phyloP scores from a whole-genome alignment of 208 protist species.

The Trypanosoma vivax region DNA sequence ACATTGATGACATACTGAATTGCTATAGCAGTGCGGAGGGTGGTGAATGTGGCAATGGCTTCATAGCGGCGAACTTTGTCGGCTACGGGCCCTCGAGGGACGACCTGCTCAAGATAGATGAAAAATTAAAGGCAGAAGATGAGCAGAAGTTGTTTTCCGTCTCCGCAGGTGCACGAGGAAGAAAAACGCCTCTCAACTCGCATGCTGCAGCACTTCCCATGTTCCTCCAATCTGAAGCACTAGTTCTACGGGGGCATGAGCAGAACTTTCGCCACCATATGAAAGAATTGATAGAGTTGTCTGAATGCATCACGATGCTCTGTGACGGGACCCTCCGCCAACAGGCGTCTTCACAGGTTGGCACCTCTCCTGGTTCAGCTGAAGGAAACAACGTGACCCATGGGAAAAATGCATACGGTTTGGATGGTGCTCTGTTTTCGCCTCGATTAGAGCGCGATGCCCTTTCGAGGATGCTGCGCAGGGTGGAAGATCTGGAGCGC shows the following conservation, averaged over 20 bases:
- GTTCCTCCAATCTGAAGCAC: conserved; percentile 62
- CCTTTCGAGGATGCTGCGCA: conserved; percentile 4
- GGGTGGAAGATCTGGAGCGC: conserved; percentile 15
- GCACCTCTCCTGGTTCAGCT: too few relatives aligned
- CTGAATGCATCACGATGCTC: conserved; percentile 39
- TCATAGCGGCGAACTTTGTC: too few relatives aligned
- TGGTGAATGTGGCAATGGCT: too few relatives aligned
- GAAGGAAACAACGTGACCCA: too few relatives aligned
- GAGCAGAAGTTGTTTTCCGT: too few relatives aligned
- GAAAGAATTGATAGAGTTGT: conserved; percentile 55
- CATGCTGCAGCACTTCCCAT: conserved; percentile 67
- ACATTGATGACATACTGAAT: conserved; percentile 6
- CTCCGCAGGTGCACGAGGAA: neutral
- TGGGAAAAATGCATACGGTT: too few relatives aligned
- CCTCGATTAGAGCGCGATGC: conserved; percentile 6
- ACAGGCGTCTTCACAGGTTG: too few relatives aligned
- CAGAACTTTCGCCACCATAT: conserved; percentile 47
- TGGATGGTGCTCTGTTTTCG: neutral
- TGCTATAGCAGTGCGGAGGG: neutral
- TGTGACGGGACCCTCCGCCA: conserved; percentile 5
- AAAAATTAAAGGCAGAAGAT: too few relatives aligned
- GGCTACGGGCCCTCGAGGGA: too few relatives aligned
- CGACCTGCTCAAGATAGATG: too few relatives aligned
- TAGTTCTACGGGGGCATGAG: conserved; percentile 52
- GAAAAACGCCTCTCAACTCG: neutral